Percentiles rank a stretch among this genome's conserved stretches.
Evolutionary conservation across 768 basidiomycete species (phyloP).

Genomic region (Gymnopilus junonius): DNA sequence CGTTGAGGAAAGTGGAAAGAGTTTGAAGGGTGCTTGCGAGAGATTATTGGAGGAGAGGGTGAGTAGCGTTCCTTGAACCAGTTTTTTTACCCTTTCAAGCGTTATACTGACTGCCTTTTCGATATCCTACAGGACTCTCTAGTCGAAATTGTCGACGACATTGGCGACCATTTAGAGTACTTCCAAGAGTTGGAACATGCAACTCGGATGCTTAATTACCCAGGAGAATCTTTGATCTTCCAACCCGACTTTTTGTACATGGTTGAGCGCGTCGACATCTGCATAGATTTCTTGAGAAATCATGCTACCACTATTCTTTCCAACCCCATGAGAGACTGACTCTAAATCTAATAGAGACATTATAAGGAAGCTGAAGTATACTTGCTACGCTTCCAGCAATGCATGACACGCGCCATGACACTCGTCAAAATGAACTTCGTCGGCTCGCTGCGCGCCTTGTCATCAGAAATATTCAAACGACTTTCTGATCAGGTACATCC

Average conservation of each 20-base stretch:
- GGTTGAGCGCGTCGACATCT: slow-evolving; percentile 95
- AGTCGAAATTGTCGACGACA: slow-evolving; percentile 80
- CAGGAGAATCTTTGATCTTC: slow-evolving; percentile 89
- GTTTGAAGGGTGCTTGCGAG: slow-evolving; percentile 91
- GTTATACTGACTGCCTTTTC: background rate
- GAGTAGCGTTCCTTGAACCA: slow-evolving; percentile 31
- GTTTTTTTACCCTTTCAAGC: no score
- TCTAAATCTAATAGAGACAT: slow-evolving; percentile 63
- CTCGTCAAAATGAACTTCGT: slow-evolving; percentile 98
- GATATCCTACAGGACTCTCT: slow-evolving; percentile 64
- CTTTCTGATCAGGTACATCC: slow-evolving; percentile 69
- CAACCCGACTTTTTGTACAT: slow-evolving; percentile 93
- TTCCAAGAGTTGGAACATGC: slow-evolving; percentile 95
- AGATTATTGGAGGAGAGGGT: slow-evolving; percentile 88
- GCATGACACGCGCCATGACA: slow-evolving; percentile 97
- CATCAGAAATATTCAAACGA: slow-evolving; percentile 76
- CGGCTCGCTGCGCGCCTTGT: slow-evolving; percentile 77
- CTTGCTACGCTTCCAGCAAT: slow-evolving; percentile 96
- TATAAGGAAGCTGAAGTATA: slow-evolving; percentile 94
- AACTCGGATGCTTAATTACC: slow-evolving; percentile 92
- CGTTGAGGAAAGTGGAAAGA: slow-evolving; percentile 95
- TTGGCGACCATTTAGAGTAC: slow-evolving; percentile 82
- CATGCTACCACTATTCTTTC: slow-evolving; percentile 58
- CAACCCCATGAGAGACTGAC: background rate
- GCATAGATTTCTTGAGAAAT: slow-evolving; percentile 85